A percentile compares a stretch with the other conserved stretches of the same genome.
These are phyloP conservation scores for Penicillium sp. DNA, from an alignment of 2,329 filamentous ascomycete genomes.

Conservation along the genomic window DNA sequence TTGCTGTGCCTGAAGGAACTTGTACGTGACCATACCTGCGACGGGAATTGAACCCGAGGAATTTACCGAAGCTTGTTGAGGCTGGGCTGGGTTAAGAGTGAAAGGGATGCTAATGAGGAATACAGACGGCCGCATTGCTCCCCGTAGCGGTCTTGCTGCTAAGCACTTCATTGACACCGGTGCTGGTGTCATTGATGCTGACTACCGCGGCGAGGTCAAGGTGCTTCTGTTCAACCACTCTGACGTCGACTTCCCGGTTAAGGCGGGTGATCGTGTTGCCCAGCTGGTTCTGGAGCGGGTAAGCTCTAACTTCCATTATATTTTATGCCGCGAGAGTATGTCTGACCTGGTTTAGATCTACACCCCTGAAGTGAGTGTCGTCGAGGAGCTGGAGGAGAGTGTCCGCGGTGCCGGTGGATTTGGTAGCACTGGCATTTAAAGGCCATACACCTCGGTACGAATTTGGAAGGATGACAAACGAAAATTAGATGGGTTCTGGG, in stretches of 20 bases:
- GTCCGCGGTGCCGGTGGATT: slow-evolving; percentile 88
- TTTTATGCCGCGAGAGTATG: neutral
- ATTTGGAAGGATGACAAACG: neutral
- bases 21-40: slow-evolving; percentile 56
- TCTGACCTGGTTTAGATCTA: slow-evolving; percentile 59
- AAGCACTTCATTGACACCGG: slow-evolving; percentile 97
- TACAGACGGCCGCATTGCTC: slow-evolving; percentile 81
- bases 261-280: slow-evolving; percentile 84
- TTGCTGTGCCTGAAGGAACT: slow-evolving; percentile 85
- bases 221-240: slow-evolving; percentile 92
- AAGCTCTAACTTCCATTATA: slow-evolving; percentile 17
- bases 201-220: slow-evolving; percentile 93
- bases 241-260: slow-evolving; percentile 75
- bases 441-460: neutral
- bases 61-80: neutral
- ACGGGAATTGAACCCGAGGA: neutral
- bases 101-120: neutral
- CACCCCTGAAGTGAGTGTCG: slow-evolving; percentile 87
- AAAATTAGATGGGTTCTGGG: neutral
- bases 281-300: slow-evolving; percentile 88
- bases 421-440: slow-evolving; percentile 69
- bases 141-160: slow-evolving; percentile 82
- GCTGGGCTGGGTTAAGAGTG: neutral
- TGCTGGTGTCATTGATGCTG: slow-evolving; percentile 94
- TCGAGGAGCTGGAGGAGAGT: slow-evolving; percentile 83